phyloP scores from a whole-genome alignment of 225 moss, liverwort and hornwort species.

The Pleurozium schreberi region DNA sequence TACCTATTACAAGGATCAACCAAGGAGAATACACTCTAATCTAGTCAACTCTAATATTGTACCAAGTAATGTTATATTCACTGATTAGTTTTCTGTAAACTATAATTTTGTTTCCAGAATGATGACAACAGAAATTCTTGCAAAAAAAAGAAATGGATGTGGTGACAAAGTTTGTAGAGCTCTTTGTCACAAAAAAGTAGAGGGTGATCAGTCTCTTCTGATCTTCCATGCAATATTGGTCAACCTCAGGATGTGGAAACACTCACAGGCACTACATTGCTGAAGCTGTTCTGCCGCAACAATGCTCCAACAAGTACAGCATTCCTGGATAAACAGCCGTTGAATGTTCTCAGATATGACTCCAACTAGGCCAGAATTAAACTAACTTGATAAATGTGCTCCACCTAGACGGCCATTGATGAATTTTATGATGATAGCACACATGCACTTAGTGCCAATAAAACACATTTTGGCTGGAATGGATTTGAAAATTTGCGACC shows the following conservation, averaged over 20 bases:
- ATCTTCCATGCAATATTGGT: not conserved
- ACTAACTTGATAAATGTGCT: conserved; percentile 1
- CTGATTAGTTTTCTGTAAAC: not conserved
- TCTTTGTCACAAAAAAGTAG: not conserved
- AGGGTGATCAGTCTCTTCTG: not conserved
- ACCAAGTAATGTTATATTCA: not conserved
- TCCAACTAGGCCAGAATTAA: conserved; percentile 13
- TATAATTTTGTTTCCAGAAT: not conserved
- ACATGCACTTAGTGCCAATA: conserved; percentile 24
- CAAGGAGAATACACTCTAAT: not conserved
- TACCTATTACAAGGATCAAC: not conserved
- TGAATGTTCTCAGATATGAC: conserved; percentile 29
- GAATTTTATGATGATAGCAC: conserved; percentile 3
- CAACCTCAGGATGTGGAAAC: not conserved
- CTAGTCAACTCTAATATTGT: not conserved
- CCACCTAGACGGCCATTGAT: not conserved
- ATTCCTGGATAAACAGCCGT: conserved; percentile 42
- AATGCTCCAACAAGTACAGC: conserved; percentile 24
- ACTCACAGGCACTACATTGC: conserved; percentile 55
- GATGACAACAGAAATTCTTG: not conserved
- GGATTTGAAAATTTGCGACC: conserved; percentile 35
- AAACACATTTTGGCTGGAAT: conserved; percentile 32
- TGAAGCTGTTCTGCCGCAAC: conserved; percentile 27
- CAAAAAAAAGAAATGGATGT: not conserved
- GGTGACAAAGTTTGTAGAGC: not conserved